Percentiles rank a stretch among this genome's conserved stretches.
These are phyloP conservation scores for Scortechinia acanthostroma DNA, from an alignment of 2,329 filamentous ascomycete genomes.

Conservation along the genomic window DNA sequence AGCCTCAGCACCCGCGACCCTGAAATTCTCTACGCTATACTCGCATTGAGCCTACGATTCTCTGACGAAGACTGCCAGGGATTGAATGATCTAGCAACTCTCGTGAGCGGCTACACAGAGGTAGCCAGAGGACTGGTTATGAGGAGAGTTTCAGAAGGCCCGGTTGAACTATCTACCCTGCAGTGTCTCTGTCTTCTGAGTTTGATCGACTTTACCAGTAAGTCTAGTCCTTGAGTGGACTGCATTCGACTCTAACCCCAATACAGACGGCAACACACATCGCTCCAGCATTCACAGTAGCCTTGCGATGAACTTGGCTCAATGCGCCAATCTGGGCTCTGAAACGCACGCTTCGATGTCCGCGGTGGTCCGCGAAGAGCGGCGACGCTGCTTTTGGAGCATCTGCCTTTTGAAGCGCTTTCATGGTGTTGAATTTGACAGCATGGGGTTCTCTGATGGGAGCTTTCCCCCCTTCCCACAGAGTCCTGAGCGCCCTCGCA, in stretches of 20 bases:
- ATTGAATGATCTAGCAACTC: conserved; percentile 7
- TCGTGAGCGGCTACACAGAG: conserved; percentile 20
- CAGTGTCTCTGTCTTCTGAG: conserved; percentile 2
- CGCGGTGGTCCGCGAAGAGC: conserved; percentile 13
- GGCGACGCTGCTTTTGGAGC: conserved; percentile 20
- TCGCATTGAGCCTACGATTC: conserved; percentile 5
- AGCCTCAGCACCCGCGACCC: conserved; percentile 18
- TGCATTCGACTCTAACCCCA: not conserved
- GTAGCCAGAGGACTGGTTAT: not conserved
- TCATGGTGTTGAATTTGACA: conserved; percentile 11
- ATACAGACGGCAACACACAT: conserved; percentile 31
- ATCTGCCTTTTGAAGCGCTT: conserved; percentile 18
- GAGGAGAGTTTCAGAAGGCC: not conserved
- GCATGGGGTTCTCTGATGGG: not conserved
- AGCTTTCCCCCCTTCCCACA: not conserved
- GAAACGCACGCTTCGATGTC: conserved; percentile 14
- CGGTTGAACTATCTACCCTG: not conserved
- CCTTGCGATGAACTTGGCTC: conserved; percentile 32
- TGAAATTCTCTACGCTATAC: conserved; percentile 20
- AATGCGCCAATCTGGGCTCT: conserved; percentile 30
- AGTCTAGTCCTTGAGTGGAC: not conserved
- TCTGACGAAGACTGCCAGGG: conserved; percentile 2
- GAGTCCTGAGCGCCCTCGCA: conserved; percentile 14
- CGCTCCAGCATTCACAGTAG: conserved; percentile 32
- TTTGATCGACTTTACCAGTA: conserved; percentile 4